Evolutionary conservation across 352 stramenopile species (phyloP), one percentile per base, ranked within the genome.

Genomic region (Phytophthora pistaciae): DNA sequence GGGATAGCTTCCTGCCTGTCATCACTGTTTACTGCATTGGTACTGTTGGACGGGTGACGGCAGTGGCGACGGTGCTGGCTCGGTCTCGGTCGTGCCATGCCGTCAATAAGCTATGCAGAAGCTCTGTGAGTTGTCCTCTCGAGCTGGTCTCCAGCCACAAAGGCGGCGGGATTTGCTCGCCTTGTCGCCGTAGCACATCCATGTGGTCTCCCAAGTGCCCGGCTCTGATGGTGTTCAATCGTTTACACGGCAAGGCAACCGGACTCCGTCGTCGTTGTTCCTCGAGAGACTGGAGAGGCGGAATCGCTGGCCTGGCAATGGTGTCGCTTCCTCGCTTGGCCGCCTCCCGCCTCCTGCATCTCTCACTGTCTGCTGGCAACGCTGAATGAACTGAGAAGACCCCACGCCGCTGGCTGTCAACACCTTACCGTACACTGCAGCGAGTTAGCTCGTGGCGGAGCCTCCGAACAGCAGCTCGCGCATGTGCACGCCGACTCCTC

Each of bases 391-490:
- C 29, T 33, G 29, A 33, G 29, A 33, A 33, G 29, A 33, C 29
- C 29, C 29, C 29, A 33, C 29, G 25, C 25, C 25, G 3, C 3
- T 5, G 25, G 25, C 25, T 29, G 25, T 5, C 25, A 29, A 29
- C 5, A 4, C 25, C 25, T 29, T 29, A 29, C 25, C 5, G 29
- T 33, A 33, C 29, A 33, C 29, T 23, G 11, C 11, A 36, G 18
- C 56, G 42, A 18, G 33, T 42, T 66, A 77, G 42, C 64, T 73
- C 20, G 65, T 74, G 7, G 49, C 42, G 16, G 65, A 77, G 11
- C 60, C 59, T 49, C 66, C 60, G 46, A 77, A 77, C 29, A 77
- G 31, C 16, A 77, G 27, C 33, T 77, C 65, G n/a, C 59, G 50
- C 70, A 77, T 70, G 21, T 69, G 69, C 31, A 63, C 18, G 13